A percentile compares a stretch with the other conserved stretches of the same genome.
phyloP scores from a whole-genome alignment of 2,329 filamentous ascomycete genomes.

The Byssochlamys sp. region DNA sequence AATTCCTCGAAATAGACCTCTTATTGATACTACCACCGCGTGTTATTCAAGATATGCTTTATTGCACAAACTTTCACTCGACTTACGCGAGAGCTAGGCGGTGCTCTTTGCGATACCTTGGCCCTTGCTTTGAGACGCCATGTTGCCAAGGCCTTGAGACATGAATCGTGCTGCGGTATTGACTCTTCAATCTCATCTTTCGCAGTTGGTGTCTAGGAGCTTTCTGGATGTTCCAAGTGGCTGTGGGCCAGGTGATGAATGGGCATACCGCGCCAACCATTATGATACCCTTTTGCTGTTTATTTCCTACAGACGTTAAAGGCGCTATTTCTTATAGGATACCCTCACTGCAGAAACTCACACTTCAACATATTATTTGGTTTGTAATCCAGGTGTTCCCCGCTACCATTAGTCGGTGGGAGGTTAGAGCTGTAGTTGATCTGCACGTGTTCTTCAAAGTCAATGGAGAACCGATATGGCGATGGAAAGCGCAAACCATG shows the following conservation, averaged over 20 bases:
- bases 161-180: too few species aligned
- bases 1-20: background rate
- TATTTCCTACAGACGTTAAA: background rate
- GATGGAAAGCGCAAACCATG: background rate
- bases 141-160: too few species aligned
- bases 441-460: background rate
- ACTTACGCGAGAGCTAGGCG: too few species aligned
- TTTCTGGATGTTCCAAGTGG: background rate
- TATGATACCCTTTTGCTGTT: background rate
- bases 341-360: background rate
- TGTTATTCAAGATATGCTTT: too few species aligned
- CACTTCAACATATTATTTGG: background rate
- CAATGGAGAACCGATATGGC: background rate
- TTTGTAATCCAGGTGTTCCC: background rate
- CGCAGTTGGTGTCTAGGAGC: too few species aligned
- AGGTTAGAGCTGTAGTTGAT: background rate
- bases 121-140: too few species aligned
- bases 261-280: background rate
- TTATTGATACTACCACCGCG: background rate
- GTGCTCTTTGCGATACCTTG: too few species aligned
- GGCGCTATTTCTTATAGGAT: background rate
- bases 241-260: background rate
- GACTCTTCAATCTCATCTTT: too few species aligned
- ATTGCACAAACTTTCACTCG: too few species aligned
- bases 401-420: background rate